Conservation (phyloP, 306 rosid species). For the Sindora glabra region DNA sequence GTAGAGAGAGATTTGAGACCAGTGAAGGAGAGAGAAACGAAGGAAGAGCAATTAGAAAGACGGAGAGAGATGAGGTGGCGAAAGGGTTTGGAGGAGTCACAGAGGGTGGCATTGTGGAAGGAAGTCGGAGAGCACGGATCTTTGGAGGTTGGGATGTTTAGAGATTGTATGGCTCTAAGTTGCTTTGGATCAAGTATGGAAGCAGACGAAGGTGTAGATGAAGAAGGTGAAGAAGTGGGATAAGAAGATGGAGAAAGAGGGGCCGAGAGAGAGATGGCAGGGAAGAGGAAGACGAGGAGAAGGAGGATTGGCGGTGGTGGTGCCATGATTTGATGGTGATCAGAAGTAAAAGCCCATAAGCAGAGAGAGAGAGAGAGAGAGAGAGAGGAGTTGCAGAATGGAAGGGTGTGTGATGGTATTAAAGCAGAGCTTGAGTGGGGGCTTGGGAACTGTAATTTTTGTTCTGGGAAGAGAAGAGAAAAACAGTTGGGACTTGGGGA, state of each 20-base stretch:
- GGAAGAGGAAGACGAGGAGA: conserved; percentile 10
- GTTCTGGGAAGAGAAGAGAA: too few relatives aligned
- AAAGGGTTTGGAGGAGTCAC: conserved; percentile 69
- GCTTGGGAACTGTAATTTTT: too few relatives aligned
- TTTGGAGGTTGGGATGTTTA: conserved; percentile 69
- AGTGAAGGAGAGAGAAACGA: conserved; percentile 71
- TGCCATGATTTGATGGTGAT: too few relatives aligned
- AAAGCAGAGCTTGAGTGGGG: too few relatives aligned
- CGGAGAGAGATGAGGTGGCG: conserved; percentile 71
- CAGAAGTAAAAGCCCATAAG: too few relatives aligned
- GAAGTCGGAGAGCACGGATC: conserved; percentile 67
- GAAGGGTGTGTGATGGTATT: background rate
- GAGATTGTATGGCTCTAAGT: conserved; percentile 72
- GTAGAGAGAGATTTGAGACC: conserved; percentile 89
- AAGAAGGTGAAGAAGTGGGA: background rate
- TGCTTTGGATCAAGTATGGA: conserved; percentile 83
- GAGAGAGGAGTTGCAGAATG: background rate
- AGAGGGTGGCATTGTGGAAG: conserved; percentile 52
- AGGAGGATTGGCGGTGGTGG: conserved; percentile 7
- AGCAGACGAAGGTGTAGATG: conserved; percentile 15
- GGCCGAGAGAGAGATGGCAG: conserved; percentile 20
- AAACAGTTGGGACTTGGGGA: too few relatives aligned
- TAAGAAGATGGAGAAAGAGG: background rate
- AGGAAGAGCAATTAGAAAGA: conserved; percentile 68
- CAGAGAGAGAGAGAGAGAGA: background rate